Conservation (phyloP, 2,329 filamentous ascomycete species). For the Blumeriella jaapii region DNA sequence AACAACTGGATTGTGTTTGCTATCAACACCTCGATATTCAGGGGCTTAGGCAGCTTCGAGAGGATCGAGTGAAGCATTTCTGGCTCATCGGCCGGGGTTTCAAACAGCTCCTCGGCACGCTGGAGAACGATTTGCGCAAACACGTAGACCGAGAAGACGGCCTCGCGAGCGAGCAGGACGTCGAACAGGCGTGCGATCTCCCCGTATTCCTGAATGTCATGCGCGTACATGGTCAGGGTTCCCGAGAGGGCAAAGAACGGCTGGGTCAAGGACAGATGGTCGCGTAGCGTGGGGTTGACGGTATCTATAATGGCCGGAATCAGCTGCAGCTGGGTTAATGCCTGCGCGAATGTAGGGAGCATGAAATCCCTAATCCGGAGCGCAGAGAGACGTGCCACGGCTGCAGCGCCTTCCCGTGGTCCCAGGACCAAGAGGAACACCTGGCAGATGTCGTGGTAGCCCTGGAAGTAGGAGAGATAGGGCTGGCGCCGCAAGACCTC, state of each 20-base stretch:
- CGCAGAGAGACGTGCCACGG: constrained; percentile 71
- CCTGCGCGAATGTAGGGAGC: constrained; percentile 75
- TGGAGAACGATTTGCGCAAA: constrained; percentile 81
- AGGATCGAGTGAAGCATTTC: constrained; percentile 88
- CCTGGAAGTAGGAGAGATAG: constrained; percentile 90
- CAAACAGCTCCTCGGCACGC: constrained; percentile 73
- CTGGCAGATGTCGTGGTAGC: constrained; percentile 97
- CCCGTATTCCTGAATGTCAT: constrained; percentile 83
- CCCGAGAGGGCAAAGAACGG: constrained; percentile 92
- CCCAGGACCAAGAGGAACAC: constrained; percentile 82
- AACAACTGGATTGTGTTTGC: constrained; percentile 52
- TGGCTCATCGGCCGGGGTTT: constrained; percentile 69
- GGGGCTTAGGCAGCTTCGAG: constrained; percentile 70
- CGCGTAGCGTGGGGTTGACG: constrained; percentile 60
- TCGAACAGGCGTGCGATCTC: constrained; percentile 90
- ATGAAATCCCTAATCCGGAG: constrained; percentile 95
- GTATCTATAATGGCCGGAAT: constrained; percentile 69
- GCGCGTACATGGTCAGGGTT: constrained; percentile 89
- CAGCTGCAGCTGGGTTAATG: constrained; percentile 73
- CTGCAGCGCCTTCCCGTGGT: constrained; percentile 43
- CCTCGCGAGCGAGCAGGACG: constrained; percentile 75
- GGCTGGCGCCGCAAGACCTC: constrained; percentile 71
- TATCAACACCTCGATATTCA: constrained; percentile 73
- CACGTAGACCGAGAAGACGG: constrained; percentile 82
- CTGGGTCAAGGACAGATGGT: constrained; percentile 64